Conservation (phyloP, 1,139 yeast species). For the Blastobotrys indianensis region DNA sequence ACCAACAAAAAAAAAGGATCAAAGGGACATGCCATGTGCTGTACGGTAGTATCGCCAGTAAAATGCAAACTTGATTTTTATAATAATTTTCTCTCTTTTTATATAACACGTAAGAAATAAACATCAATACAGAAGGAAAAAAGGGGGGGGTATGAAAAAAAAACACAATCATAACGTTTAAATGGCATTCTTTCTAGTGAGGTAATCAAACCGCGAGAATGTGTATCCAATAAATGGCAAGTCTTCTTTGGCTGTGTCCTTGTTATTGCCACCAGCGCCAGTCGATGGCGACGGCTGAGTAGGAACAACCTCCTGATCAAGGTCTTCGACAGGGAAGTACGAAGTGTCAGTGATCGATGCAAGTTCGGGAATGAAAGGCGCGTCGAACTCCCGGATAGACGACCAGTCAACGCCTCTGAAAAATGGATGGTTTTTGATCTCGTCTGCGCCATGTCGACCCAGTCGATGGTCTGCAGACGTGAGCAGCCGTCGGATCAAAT, state of each 20-base stretch:
- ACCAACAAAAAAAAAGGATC: no score
- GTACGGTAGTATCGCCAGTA: no score
- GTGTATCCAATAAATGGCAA: slow-evolving; percentile 97
- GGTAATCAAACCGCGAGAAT: slow-evolving; percentile 85
- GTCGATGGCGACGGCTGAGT: slow-evolving; percentile 24
- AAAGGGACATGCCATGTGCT: no score
- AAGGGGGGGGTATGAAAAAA: slow-evolving; percentile 4
- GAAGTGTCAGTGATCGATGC: slow-evolving; percentile 91
- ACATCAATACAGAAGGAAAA: no score
- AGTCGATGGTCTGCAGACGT: slow-evolving; percentile 81
- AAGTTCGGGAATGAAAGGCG: slow-evolving; percentile 85
- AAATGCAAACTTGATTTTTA: no score
- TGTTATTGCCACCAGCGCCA: slow-evolving; percentile 32
- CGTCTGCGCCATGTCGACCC: slow-evolving; percentile 89
- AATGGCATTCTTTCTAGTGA: slow-evolving; percentile 80
- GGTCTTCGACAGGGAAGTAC: slow-evolving; percentile 96
- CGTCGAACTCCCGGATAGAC: slow-evolving; percentile 83
- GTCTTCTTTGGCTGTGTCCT: slow-evolving; percentile 76
- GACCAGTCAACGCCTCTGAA: slow-evolving; percentile 97
- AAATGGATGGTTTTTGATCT: slow-evolving; percentile 85
- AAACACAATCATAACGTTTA: slow-evolving; percentile 27
- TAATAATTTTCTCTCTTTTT: no score
- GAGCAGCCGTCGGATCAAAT: slow-evolving; percentile 73
- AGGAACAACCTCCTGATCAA: slow-evolving; percentile 96
- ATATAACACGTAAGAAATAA: no score